A percentile compares a stretch with the other conserved stretches of the same genome.
Evolutionary conservation across 1,284 basidiomycete species (phyloP).

Genomic region (Hymenochaete sp.): DNA sequence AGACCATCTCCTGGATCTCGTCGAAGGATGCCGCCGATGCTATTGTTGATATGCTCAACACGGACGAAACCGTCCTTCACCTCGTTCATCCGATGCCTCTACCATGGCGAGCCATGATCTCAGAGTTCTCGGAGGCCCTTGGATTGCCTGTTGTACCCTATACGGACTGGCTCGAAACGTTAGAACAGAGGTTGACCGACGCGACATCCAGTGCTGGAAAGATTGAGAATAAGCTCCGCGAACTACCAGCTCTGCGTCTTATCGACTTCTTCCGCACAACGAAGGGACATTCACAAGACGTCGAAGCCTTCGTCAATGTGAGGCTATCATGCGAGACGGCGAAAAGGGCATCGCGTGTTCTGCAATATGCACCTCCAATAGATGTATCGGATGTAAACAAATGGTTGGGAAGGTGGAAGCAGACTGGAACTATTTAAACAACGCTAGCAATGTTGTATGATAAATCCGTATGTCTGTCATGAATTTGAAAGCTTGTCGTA

Average conservation of each 20-base stretch:
- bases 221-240: background rate
- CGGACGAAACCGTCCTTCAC: conserved; percentile 22
- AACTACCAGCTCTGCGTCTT: conserved; percentile 16
- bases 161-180: conserved; percentile 4
- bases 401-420: too few species aligned
- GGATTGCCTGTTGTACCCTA: conserved; percentile 6
- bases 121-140: conserved; percentile 1
- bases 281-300: too few species aligned
- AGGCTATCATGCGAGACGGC: too few species aligned
- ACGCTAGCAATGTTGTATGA: too few species aligned
- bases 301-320: too few species aligned
- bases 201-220: background rate
- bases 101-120: conserved; percentile 6
- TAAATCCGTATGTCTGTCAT: too few species aligned
- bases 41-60: conserved; percentile 22
- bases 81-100: conserved; percentile 24
- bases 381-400: too few species aligned
- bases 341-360: too few species aligned
- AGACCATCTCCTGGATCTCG: conserved; percentile 27
- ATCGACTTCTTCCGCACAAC: conserved; percentile 10
- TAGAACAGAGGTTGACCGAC: background rate
- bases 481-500: too few species aligned
- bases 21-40: conserved; percentile 21
- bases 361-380: too few species aligned
- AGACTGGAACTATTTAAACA: too few species aligned